Conservation (phyloP, 495 filamentous ascomycete species). For the Clavariopsis aquatica region DNA sequence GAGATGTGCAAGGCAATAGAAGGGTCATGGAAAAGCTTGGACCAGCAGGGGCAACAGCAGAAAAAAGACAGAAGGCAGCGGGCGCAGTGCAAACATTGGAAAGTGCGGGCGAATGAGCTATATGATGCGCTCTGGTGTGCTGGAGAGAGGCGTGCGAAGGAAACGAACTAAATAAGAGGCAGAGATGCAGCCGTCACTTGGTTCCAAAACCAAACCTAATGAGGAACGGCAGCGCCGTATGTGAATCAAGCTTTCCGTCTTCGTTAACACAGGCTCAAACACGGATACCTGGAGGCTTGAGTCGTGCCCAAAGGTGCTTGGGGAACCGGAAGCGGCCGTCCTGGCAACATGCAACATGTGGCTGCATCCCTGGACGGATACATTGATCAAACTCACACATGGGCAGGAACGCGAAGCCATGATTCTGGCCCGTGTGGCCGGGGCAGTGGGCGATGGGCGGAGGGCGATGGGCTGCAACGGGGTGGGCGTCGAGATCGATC, state of each 20-base stretch:
- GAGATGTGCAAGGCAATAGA: background rate
- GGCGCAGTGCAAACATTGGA: conserved; percentile 6
- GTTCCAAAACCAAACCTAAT: conserved; percentile 14
- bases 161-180: conserved; percentile 23
- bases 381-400: conserved; percentile 1
- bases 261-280: background rate
- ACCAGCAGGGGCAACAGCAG: background rate
- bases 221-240: conserved; percentile 29
- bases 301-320: conserved; percentile 18
- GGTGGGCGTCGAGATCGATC: conserved; percentile 17
- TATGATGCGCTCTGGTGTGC: conserved; percentile 19
- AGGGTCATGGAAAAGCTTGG: background rate
- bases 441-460: too few species aligned
- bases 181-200: conserved; percentile 27
- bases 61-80: background rate
- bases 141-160: conserved; percentile 16
- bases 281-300: conserved; percentile 14
- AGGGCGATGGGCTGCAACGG: conserved; percentile 12
- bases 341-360: background rate
- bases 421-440: conserved; percentile 2
- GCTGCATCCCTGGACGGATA: conserved; percentile 6
- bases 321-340: conserved; percentile 3
- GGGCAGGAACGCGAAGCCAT: background rate
- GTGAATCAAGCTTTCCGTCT: conserved; percentile 25
- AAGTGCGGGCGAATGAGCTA: conserved; percentile 16